Conservation (phyloP, 108 stramenopile species). For the Skeletonema grethae region DNA sequence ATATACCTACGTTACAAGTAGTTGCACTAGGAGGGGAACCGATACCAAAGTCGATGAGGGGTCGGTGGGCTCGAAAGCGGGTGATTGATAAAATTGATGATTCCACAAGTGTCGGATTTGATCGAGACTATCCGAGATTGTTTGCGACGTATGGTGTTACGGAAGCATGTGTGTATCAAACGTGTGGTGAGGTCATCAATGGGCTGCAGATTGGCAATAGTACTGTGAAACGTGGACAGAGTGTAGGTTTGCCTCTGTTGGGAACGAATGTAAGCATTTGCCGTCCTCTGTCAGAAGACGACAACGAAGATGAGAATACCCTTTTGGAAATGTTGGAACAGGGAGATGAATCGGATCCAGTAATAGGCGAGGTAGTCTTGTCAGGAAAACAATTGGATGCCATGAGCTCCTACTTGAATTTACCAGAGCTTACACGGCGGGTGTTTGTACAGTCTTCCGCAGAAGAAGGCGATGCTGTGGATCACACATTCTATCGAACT, state of each 20-base stretch:
- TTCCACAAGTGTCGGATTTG: background rate
- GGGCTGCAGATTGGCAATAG: background rate
- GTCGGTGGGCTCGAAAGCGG: slow-evolving; percentile 52
- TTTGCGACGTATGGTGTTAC: slow-evolving; percentile 86
- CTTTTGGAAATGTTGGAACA: slow-evolving; percentile 5
- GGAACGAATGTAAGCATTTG: slow-evolving; percentile 63
- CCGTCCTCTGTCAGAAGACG: slow-evolving; percentile 30
- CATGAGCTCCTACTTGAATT: slow-evolving; percentile 67
- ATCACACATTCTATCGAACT: slow-evolving; percentile 60
- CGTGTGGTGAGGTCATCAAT: slow-evolving; percentile 62
- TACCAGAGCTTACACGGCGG: slow-evolving; percentile 47
- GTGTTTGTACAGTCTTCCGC: slow-evolving; percentile 52
- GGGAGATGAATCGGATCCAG: slow-evolving; percentile 11
- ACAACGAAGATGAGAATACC: slow-evolving; percentile 21
- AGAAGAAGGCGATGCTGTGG: background rate
- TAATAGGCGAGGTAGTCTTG: slow-evolving; percentile 74
- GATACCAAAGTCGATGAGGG: slow-evolving; percentile 58
- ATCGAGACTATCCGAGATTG: slow-evolving; percentile 43
- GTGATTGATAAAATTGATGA: background rate
- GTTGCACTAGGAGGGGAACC: slow-evolving; percentile 87
- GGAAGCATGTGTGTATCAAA: slow-evolving; percentile 91
- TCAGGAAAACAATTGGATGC: slow-evolving; percentile 70
- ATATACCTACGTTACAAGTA: slow-evolving; percentile 50
- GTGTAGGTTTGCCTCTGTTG: slow-evolving; percentile 63
- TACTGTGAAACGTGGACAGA: slow-evolving; percentile 33